Evolutionary conservation across 345 rosid genomes (phyloP).

Genomic region (Murraya koenigii): DNA sequence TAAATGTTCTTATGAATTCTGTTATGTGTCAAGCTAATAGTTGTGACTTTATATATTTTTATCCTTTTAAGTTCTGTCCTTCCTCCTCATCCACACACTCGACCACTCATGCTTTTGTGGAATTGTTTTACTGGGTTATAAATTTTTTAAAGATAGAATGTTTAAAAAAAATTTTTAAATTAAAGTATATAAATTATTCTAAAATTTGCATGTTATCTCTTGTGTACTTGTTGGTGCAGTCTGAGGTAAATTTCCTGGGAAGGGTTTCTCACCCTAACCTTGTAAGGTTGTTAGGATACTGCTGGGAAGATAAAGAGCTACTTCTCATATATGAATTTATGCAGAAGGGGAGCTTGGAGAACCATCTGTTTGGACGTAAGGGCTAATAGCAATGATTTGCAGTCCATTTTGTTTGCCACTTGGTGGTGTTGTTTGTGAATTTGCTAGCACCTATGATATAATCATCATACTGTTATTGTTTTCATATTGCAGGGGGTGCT

Average conservation of each 20-base stretch:
- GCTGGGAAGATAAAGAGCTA: constrained; percentile 73
- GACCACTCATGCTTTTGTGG: not conserved
- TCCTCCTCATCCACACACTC: not conserved
- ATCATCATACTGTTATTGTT: not conserved
- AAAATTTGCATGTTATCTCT: not conserved
- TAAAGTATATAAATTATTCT: no score
- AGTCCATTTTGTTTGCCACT: not conserved
- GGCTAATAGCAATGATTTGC: constrained; percentile 7
- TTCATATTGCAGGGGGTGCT: constrained; percentile 59
- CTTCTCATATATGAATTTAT: constrained; percentile 85
- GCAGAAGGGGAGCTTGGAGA: constrained; percentile 96
- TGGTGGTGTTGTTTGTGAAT: not conserved
- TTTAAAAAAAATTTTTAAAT: not conserved
- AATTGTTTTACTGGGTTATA: not conserved
- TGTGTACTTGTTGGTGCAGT: constrained; percentile 38
- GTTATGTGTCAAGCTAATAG: not conserved
- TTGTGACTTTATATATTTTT: not conserved
- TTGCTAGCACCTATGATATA: not conserved
- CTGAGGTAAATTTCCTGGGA: constrained; percentile 84
- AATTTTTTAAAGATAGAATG: not conserved
- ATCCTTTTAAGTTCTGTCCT: not conserved
- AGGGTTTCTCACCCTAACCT: constrained; percentile 87
- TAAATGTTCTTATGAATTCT: not conserved
- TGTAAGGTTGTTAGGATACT: constrained; percentile 79
- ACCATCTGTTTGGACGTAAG: constrained; percentile 87